Evolutionary conservation across 108 stramenopile genomes (phyloP).

Genomic region (Mediolabrus comicus): DNA sequence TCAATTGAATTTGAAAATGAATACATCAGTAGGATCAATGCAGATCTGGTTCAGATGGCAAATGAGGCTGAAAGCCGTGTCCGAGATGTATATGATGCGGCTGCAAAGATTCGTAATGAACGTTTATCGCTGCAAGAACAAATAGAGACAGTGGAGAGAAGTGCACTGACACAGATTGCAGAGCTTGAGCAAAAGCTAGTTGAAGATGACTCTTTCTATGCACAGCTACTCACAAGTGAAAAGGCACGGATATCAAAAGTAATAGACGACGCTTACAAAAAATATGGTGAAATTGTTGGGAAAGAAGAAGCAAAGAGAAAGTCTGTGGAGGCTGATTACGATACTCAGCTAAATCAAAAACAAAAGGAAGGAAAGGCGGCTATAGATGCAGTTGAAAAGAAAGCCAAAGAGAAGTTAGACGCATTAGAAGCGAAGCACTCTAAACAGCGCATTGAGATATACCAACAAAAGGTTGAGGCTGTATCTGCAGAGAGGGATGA

Average conservation of each 20-base stretch:
- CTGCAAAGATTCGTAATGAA: constrained; percentile 18
- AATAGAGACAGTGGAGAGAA: constrained; percentile 22
- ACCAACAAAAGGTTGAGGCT: constrained; percentile 33
- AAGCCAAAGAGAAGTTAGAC: constrained; percentile 21
- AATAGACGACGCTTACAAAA: constrained; percentile 14
- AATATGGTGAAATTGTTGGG: constrained; percentile 17
- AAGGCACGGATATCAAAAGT: constrained; percentile 21
- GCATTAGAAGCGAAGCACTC: constrained; percentile 28
- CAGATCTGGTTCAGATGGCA: constrained; percentile 18
- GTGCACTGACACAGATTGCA: constrained; percentile 24
- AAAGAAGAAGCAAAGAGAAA: constrained; percentile 14
- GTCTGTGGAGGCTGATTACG: constrained; percentile 12
- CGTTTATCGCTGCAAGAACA: constrained; percentile 25
- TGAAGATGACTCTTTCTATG: constrained; percentile 22
- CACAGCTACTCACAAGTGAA: constrained; percentile 11
- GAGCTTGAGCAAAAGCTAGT: constrained; percentile 14
- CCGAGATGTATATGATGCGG: constrained; percentile 16
- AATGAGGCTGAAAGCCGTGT: constrained; percentile 25
- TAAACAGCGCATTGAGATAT: constrained; percentile 33
- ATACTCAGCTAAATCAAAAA: constrained; percentile 8
- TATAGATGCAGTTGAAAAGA: constrained; percentile 21
- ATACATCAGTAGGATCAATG: constrained; percentile 6
- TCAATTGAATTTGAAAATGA: constrained; percentile 8
- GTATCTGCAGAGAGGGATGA: constrained; percentile 15
- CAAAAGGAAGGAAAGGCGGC: constrained; percentile 3